A percentile compares a stretch with the other conserved stretches of the same genome.
These are phyloP conservation scores for Tricholoma saponaceum DNA, from an alignment of 768 basidiomycete species.

Conservation along the genomic window DNA sequence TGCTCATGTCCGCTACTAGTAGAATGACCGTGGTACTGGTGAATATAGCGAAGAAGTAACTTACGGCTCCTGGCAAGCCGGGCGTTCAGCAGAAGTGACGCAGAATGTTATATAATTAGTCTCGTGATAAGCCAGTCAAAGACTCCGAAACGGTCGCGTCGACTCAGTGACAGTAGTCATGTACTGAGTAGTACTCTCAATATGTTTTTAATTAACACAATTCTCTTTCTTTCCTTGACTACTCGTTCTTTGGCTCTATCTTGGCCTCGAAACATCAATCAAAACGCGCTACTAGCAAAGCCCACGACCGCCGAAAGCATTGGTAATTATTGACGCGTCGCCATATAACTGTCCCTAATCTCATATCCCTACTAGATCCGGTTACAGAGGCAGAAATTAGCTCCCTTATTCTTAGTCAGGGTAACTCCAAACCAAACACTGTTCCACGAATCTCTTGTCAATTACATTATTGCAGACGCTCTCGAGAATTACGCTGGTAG, in stretches of 20 bases:
- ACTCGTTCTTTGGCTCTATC: background rate
- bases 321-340: slow-evolving; percentile 5
- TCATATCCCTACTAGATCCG: slow-evolving; percentile 2
- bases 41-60: too few relatives aligned
- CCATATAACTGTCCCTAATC: background rate
- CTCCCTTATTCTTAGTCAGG: slow-evolving; percentile 9
- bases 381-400: slow-evolving; percentile 11
- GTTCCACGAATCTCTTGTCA: background rate
- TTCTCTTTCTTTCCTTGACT: background rate
- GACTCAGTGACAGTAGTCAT: too few relatives aligned
- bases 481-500: slow-evolving; percentile 40
- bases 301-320: background rate
- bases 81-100: too few relatives aligned
- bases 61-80: too few relatives aligned
- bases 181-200: too few relatives aligned
- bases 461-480: slow-evolving; percentile 4
- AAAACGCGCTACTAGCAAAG: background rate
- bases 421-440: slow-evolving; percentile 1
- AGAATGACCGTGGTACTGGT: too few relatives aligned
- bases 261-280: background rate
- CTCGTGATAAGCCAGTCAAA: too few relatives aligned
- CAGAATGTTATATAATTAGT: too few relatives aligned
- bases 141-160: too few relatives aligned
- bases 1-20: too few relatives aligned
- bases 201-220: background rate